phyloP scores from a whole-genome alignment of 495 filamentous ascomycete species.

The Penicillium maclennaniae region DNA sequence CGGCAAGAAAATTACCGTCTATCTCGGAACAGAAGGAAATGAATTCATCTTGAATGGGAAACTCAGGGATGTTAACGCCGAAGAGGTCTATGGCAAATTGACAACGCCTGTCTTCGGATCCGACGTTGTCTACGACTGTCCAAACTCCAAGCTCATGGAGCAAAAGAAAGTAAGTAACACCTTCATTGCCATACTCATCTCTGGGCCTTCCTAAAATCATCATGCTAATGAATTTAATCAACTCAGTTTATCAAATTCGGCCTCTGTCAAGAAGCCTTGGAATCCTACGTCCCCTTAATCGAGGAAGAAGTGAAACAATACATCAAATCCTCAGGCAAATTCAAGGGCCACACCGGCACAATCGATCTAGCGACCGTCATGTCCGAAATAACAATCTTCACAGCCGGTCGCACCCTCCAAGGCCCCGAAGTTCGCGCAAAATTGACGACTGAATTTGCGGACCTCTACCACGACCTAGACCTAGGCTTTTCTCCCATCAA shows the following conservation, averaged over 20 bases:
- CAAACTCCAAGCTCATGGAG: slow-evolving; percentile 81
- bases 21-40: slow-evolving; percentile 73
- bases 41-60: slow-evolving; percentile 87
- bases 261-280: slow-evolving; percentile 71
- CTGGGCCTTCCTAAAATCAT: no score
- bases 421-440: slow-evolving; percentile 74
- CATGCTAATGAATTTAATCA: not conserved
- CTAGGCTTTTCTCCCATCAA: slow-evolving; percentile 81
- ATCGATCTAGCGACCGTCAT: slow-evolving; percentile 65
- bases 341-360: slow-evolving; percentile 63
- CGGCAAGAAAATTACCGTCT: slow-evolving; percentile 72
- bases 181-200: not conserved
- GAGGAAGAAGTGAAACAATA: slow-evolving; percentile 68
- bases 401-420: slow-evolving; percentile 74
- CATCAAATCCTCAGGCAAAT: slow-evolving; percentile 58
- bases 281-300: slow-evolving; percentile 74
- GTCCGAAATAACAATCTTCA: slow-evolving; percentile 84
- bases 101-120: slow-evolving; percentile 84
- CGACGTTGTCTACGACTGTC: slow-evolving; percentile 85
- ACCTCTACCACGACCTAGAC: slow-evolving; percentile 78
- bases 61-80: slow-evolving; percentile 72
- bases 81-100: slow-evolving; percentile 76
- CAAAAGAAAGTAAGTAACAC: slow-evolving; percentile 58
- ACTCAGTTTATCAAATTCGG: slow-evolving; percentile 79
- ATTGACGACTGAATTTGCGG: slow-evolving; percentile 62